Evolutionary conservation across 192 early-diverging fungal species (phyloP).

Genomic region (Rhizophagus sp.): DNA sequence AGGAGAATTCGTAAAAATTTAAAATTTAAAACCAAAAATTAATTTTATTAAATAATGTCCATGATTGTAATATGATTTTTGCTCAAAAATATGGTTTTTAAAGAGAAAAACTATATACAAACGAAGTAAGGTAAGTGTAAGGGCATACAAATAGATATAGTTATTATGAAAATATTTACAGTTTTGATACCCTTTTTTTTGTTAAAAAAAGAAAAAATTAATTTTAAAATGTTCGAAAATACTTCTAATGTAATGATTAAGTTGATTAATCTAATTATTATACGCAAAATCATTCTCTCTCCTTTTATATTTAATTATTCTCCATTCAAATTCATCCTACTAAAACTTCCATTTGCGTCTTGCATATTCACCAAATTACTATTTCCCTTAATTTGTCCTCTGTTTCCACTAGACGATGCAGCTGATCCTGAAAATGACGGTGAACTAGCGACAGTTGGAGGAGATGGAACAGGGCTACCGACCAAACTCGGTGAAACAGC

Average conservation of each 20-base stretch:
- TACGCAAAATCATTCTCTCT: too few species aligned
- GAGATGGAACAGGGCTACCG: conserved; percentile 23
- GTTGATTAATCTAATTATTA: too few species aligned
- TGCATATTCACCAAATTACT: conserved; percentile 25
- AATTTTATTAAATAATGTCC: neutral
- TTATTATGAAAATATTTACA: too few species aligned
- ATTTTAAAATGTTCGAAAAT: too few species aligned
- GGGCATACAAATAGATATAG: too few species aligned
- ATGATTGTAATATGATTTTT: neutral
- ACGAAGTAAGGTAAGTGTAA: too few species aligned
- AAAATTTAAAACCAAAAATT: neutral
- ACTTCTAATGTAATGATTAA: too few species aligned
- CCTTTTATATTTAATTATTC: neutral
- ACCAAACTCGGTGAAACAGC: conserved; percentile 28
- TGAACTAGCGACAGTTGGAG: neutral
- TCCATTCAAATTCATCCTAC: conserved; percentile 23
- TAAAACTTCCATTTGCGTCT: conserved; percentile 30
- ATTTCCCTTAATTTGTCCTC: conserved; percentile 7
- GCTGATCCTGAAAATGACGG: neutral
- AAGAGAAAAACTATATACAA: too few species aligned
- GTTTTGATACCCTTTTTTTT: too few species aligned
- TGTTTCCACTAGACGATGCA: neutral
- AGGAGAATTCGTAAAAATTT: too few species aligned
- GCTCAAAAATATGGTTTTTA: too few species aligned
- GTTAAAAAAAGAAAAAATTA: too few species aligned